A percentile compares a stretch with the other conserved stretches of the same genome.
phyloP scores from a whole-genome alignment of 225 moss, liverwort and hornwort genomes.

The Thuidium tamariscinum region DNA sequence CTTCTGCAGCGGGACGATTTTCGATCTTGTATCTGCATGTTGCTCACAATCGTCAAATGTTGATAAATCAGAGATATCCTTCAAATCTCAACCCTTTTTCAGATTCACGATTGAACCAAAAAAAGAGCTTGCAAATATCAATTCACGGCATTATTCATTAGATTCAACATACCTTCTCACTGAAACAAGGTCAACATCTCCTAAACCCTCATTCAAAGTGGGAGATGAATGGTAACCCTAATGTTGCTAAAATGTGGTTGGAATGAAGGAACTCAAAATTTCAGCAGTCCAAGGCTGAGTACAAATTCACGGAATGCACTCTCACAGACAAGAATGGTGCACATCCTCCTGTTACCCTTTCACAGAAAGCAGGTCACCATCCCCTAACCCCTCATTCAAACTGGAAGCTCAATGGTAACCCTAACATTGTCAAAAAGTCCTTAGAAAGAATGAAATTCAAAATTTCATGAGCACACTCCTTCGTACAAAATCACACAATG shows the following conservation, averaged over 20 bases:
- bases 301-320: background rate
- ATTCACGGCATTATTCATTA: background rate
- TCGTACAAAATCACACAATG: background rate
- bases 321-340: background rate
- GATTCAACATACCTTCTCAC: background rate
- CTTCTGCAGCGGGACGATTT: conserved; percentile 25
- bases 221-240: background rate
- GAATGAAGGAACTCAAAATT: background rate
- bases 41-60: background rate
- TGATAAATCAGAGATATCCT: background rate
- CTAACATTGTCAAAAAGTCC: background rate
- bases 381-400: background rate
- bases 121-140: background rate
- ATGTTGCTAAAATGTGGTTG: background rate
- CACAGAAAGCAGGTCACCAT: background rate
- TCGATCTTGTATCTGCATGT: conserved; percentile 20
- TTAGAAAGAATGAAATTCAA: background rate
- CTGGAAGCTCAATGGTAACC: background rate
- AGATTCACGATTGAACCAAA: background rate
- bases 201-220: background rate
- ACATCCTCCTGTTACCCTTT: conserved; percentile 17
- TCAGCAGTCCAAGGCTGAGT: background rate
- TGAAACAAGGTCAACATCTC: background rate
- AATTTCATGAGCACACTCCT: background rate
- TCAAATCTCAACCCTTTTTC: background rate